A percentile compares a stretch with the other conserved stretches of the same genome.
These are phyloP conservation scores for Passalora sequoiae DNA, from an alignment of 2,329 filamentous ascomycete genomes.

Conservation along the genomic window DNA sequence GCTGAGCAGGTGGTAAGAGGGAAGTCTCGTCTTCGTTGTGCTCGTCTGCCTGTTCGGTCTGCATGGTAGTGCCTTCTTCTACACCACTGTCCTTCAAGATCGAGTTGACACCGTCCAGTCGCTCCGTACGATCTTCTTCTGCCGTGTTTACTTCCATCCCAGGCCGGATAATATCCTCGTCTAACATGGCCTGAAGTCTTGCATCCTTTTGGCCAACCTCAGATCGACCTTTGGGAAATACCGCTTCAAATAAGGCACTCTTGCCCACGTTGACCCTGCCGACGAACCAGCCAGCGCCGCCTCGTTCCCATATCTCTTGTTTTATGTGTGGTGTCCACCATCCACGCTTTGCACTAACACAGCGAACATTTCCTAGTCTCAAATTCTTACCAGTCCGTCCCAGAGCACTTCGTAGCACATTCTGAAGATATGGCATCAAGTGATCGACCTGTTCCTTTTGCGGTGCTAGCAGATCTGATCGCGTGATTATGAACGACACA, in stretches of 20 bases:
- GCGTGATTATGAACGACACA: slow-evolving; percentile 84
- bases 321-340: slow-evolving; percentile 92
- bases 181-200: neutral
- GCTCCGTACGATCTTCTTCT: neutral
- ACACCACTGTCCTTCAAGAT: neutral
- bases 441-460: slow-evolving; percentile 76
- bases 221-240: slow-evolving; percentile 68
- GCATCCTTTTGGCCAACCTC: neutral
- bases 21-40: slow-evolving; percentile 24
- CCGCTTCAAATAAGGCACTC: slow-evolving; percentile 79
- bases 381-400: slow-evolving; percentile 62
- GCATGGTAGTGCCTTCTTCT: too few relatives aligned
- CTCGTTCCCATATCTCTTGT: slow-evolving; percentile 76
- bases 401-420: slow-evolving; percentile 71
- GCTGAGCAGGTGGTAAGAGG: slow-evolving; percentile 70
- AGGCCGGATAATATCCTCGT: neutral
- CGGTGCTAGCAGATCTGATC: slow-evolving; percentile 79
- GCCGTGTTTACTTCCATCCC: neutral
- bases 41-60: neutral
- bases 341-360: slow-evolving; percentile 75
- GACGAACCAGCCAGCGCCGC: slow-evolving; percentile 89
- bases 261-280: slow-evolving; percentile 99
- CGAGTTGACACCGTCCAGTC: neutral
- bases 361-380: slow-evolving; percentile 81
- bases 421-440: slow-evolving; percentile 77